A percentile compares a stretch with the other conserved stretches of the same genome.
Evolutionary conservation across 495 filamentous ascomycete species (phyloP).

Genomic region (Niebla homalea): DNA sequence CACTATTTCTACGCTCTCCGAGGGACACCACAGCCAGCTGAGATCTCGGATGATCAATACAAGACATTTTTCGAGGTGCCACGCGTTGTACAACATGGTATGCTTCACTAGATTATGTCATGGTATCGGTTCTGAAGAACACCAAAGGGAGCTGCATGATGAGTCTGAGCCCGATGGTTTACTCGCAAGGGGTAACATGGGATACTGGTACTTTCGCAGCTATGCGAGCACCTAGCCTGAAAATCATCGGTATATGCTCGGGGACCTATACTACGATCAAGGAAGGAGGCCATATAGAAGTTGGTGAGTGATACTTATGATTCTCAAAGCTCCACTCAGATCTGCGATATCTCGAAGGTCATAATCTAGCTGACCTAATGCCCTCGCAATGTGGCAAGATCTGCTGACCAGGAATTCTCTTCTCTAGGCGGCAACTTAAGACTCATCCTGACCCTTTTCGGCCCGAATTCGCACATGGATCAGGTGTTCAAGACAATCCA

Average conservation of each 20-base stretch:
- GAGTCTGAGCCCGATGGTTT: neutral
- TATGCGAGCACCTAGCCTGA: neutral
- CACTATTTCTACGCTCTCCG: neutral
- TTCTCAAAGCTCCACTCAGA: too few species aligned
- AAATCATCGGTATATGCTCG: neutral
- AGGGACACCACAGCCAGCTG: neutral
- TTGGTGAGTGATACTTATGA: neutral
- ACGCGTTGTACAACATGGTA: neutral
- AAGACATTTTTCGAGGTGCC: neutral
- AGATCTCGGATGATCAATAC: neutral
- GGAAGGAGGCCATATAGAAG: neutral
- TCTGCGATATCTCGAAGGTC: too few species aligned
- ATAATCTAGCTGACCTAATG: neutral
- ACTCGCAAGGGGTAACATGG: neutral
- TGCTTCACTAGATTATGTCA: too few species aligned
- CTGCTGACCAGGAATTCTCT: neutral
- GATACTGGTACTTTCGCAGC: neutral
- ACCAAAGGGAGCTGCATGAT: neutral
- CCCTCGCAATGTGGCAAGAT: neutral
- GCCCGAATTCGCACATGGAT: neutral
- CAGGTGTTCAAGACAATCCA: neutral
- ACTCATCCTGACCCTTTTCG: neutral
- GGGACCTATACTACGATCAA: neutral
- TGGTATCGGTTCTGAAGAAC: too few species aligned
- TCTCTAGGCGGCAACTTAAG: neutral